Evolutionary conservation across 2,329 filamentous ascomycete species (phyloP), one percentile per base, ranked within the genome.

Genomic region (Hypoxylon sp.): DNA sequence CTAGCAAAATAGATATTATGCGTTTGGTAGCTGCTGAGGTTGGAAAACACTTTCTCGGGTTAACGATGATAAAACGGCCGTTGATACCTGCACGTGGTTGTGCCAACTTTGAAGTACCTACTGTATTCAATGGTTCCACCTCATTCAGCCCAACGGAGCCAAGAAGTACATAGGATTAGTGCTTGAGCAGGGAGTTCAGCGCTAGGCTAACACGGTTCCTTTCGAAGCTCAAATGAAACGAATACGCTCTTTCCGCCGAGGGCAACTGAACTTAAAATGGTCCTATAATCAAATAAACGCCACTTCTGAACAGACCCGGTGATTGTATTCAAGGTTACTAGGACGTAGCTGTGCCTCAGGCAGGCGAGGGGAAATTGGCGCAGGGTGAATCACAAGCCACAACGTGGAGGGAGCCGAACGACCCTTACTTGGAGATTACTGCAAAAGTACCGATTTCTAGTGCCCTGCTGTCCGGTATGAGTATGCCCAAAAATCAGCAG

Each of bases 401-500:
- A 31, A 40, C 33, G n/a, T 31, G 46, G 46, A 44, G 20, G 20
- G 20, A 20, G 2, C 20, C 20, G 20, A 49, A 22, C 30, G 17
- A 44, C 10, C 25, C 25, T 40, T 33, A 35, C 17, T 48, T 54
- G 42, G 58, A 61, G 49, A 49, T 44, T 49, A 54, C 40, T 65
- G 46, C 46, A 57, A 48, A 22, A 48, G 17, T 58, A 48, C 55
- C 42, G 50, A 40, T 25, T 27, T 33, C 35, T 22, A 53, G 7
- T 30, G 35, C 31, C 53, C 30, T 6, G 22, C 8, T 54, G 13
- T 30, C 22, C 11, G 6, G 37, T 14, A 5, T 27, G 25, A 10
- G 37, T 14, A 5, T 27, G 25, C 4, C 42, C 22, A n/a, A 22
- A 42, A 33, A 54, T 66, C 53, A 61, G 51, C 22, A 66, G 63